Evolutionary conservation across 176 grass and related monocot genomes (phyloP).

Genomic region (Triticum monococcum): DNA sequence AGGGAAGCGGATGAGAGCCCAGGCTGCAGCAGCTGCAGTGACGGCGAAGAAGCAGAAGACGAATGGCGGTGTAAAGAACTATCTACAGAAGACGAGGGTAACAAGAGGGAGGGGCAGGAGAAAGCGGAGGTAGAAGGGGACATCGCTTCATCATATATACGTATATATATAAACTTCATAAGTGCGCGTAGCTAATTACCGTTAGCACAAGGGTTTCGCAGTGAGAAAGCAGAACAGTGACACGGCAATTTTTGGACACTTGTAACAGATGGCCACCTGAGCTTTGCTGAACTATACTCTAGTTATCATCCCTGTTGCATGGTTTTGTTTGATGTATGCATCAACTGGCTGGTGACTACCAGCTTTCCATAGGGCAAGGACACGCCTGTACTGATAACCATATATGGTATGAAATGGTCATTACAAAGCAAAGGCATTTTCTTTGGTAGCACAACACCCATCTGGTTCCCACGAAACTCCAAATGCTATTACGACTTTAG

Average conservation of each 20-base stretch:
- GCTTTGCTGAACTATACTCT: too few species aligned
- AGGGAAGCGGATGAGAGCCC: background rate
- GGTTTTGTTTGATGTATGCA: background rate
- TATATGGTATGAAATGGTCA: constrained; percentile 17
- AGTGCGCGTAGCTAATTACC: background rate
- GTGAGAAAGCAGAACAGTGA: background rate
- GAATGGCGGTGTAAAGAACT: background rate
- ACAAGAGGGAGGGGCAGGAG: background rate
- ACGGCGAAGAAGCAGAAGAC: background rate
- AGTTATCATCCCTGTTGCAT: background rate
- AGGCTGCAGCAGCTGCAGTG: background rate
- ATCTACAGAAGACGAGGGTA: background rate
- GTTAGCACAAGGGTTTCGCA: background rate
- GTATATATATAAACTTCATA: too few species aligned
- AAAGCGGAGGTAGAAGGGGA: background rate
- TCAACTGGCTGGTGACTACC: background rate
- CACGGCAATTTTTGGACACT: background rate
- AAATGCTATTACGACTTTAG: constrained; percentile 23
- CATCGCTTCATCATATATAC: background rate
- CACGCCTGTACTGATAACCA: background rate
- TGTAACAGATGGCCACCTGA: background rate
- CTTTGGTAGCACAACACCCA: background rate
- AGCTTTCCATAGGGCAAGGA: background rate
- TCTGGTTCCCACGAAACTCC: background rate
- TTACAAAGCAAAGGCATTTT: constrained; percentile 5